Evolutionary conservation across 805 yeast genomes (phyloP), one percentile per base, ranked within the genome.

Genomic region (Ogataea naganishii): DNA sequence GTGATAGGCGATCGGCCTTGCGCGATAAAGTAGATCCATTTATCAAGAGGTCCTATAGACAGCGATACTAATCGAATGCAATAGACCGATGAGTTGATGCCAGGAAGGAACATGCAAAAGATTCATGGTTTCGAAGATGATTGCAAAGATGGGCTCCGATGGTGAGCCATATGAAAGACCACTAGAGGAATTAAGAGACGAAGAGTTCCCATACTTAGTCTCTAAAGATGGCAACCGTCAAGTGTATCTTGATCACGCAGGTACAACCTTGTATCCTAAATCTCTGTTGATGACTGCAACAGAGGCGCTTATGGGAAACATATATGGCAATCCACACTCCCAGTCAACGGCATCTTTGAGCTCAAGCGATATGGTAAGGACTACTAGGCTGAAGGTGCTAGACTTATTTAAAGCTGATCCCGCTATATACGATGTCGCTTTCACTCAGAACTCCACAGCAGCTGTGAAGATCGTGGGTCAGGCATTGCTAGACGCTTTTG

Each of bases 261-360:
- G 68, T 1, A 47, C 60, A 29, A 59, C 68, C 2, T 30, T 60
- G 3, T 51, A 53, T 23, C 46, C 62, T 3, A 42, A 43, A 18
- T 32, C 52, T 1, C 35, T 60, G 6, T 35, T 62, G 4, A 37
- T 44, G 17, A 35, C 33, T 5, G 32, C 48, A 8, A 42, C 53
- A 7, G 39, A 44, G 24, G 26, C 23, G 5, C 32, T 65, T 20
- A 26, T 47, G 7, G 10, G 38, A 1, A 38, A 37, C 15, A 31
- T 55, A 4, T 41, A 45, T 14, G 64, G 58, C 5, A 65, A 65
- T 36, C 68, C 71, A 3, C 71, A 65, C 33, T 64, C 69, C 5
- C 47, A 43, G 12, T 56, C 64, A 4, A 23, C 38, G n/a, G 35
- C 58, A 3, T 62, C 67, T 0, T 36, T 36, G 15, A 30, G 29